Evolutionary conservation across 2,329 filamentous ascomycete species (phyloP).

Genomic region (Penicillium janthinellum): DNA sequence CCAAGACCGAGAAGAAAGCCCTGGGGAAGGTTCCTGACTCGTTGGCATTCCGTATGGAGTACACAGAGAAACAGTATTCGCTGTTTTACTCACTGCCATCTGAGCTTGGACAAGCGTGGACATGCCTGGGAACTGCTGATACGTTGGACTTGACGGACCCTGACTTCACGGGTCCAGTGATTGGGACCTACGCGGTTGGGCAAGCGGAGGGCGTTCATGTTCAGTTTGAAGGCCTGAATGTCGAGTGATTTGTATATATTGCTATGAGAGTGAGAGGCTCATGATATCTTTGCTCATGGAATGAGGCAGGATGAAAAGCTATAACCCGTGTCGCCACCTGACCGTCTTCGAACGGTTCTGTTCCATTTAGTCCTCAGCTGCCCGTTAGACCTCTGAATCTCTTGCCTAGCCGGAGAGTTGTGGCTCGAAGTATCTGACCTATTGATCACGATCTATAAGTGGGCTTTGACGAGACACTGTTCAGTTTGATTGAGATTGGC

Average conservation of each 20-base stretch:
- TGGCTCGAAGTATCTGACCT: too few species aligned
- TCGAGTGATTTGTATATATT: not conserved
- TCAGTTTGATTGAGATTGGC: too few species aligned
- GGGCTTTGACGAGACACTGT: too few species aligned
- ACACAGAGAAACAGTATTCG: not conserved
- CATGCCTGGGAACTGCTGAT: conserved; percentile 21
- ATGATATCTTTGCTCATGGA: too few species aligned
- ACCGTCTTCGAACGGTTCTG: too few species aligned
- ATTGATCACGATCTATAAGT: too few species aligned
- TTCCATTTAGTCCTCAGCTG: too few species aligned
- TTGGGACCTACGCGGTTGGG: conserved; percentile 33
- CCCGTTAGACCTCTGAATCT: too few species aligned
- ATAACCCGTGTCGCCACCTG: too few species aligned
- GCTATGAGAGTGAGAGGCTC: too few species aligned
- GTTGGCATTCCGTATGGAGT: not conserved
- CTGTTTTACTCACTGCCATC: not conserved
- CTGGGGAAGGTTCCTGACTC: not conserved
- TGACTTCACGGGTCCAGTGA: conserved; percentile 39
- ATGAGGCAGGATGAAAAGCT: too few species aligned
- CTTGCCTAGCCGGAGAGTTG: too few species aligned
- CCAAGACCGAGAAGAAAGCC: not conserved
- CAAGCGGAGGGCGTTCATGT: not conserved
- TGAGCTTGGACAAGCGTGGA: not conserved
- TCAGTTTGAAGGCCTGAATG: not conserved
- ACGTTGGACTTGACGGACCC: conserved; percentile 33